Evolutionary conservation across 176 grass and related monocot species (phyloP), one percentile per base, ranked within the genome.

Genomic region (Musa itinerans): DNA sequence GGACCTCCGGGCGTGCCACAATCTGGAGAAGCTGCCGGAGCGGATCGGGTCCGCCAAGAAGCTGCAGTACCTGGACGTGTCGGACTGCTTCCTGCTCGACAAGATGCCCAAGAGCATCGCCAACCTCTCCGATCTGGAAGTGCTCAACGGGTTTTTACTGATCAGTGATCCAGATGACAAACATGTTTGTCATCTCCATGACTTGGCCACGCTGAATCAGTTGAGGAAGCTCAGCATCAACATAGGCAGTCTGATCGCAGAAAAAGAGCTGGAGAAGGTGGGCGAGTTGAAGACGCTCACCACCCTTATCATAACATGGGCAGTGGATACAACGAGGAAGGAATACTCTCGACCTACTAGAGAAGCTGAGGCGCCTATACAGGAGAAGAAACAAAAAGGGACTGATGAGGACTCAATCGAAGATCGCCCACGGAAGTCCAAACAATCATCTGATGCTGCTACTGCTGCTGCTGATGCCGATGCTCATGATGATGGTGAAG

Each of bases 1-100:
- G 21, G 92, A 95, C 58, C 78, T 95, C 75, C 86, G 87, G 74
- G 83, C 92, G 59, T 95, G 92, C 85, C 92, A 95, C 75, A 95
- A 95, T 74, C 81, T 95, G 58, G 92, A 90, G 75, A 86, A 78
- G 68, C 68, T 95, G 49, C 73, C 79, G 49, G 17, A 11, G 13
- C 71, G 34, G 8, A 73, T 95, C 63, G 80, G 63, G 0, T 86
- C 74, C 50, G 54, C 85, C 59, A 58, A 81, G 48, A 91, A 82
- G 74, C 73, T 95, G 50, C 78, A 85, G 48, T 86, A 88, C 68
- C 81, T 91, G 54, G 92, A 96, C 56, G 82, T 96, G 7, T 96
- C 92, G 69, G 86, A 89, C 29, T 96, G 92, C 78, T 87, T 91
- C 70, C 51, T 96, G 66, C 84, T 96, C 52, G 83, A 96, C 65